phyloP scores from a whole-genome alignment of 2,329 filamentous ascomycete genomes.

The Hortaea werneckii region DNA sequence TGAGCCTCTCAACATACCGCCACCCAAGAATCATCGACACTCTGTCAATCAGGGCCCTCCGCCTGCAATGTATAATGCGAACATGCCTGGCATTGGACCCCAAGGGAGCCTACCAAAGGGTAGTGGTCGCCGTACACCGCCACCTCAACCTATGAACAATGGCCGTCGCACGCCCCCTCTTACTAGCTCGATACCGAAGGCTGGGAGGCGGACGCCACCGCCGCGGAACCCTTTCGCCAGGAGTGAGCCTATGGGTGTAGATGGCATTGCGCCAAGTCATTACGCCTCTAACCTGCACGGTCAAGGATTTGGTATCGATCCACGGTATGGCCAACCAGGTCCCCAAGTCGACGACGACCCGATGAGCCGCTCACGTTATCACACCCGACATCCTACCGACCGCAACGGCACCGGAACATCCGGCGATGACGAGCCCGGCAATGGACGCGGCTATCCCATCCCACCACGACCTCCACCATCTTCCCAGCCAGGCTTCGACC shows the following conservation, averaged over 20 bases:
- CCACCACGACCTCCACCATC: slow-evolving; percentile 7
- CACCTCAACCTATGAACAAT: slow-evolving; percentile 5
- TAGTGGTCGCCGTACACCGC: slow-evolving; percentile 2
- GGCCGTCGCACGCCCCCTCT: no score
- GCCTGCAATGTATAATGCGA: slow-evolving; percentile 4
- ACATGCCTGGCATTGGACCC: slow-evolving; percentile 2
- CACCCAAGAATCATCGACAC: slow-evolving; percentile 11
- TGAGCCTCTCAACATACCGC: slow-evolving; percentile 14
- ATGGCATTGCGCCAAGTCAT: slow-evolving; percentile 14
- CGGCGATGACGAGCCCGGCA: not conserved
- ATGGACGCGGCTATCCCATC: slow-evolving; percentile 6
- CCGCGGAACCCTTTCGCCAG: slow-evolving; percentile 11
- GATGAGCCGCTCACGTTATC: not conserved
- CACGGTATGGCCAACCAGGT: not conserved
- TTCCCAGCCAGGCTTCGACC: slow-evolving; percentile 1
- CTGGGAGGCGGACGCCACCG: slow-evolving; percentile 14
- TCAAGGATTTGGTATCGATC: slow-evolving; percentile 1
- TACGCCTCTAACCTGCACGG: slow-evolving; percentile 18
- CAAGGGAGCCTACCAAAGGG: slow-evolving; percentile 2
- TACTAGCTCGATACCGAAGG: slow-evolving; percentile 10
- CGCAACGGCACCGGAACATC: not conserved
- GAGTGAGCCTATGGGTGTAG: slow-evolving; percentile 17
- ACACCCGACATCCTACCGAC: not conserved
- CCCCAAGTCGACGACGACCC: slow-evolving; percentile 2
- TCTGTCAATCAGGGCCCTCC: slow-evolving; percentile 10